phyloP scores from a whole-genome alignment of 169 alveolate species.

The Plasmodium billcollinsi region DNA sequence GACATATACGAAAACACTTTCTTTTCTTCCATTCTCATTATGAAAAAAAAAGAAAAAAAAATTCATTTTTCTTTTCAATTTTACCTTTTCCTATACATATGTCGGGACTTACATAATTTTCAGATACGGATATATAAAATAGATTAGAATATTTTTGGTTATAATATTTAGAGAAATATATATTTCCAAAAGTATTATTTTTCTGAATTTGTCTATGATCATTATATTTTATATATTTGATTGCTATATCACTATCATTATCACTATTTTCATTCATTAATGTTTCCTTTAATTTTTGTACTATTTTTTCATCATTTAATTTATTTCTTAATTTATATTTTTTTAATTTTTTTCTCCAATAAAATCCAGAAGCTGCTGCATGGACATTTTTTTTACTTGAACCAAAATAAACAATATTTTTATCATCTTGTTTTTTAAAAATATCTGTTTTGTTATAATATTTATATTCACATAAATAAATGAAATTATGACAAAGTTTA shows the following conservation, averaged over 20 bases:
- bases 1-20: background rate
- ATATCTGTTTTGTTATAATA: conserved; percentile 74
- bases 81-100: conserved; percentile 67
- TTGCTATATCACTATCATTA: conserved; percentile 70
- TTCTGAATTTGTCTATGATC: conserved; percentile 32
- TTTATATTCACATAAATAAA: conserved; percentile 66
- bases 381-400: conserved; percentile 50
- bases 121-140: conserved; percentile 60
- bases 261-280: conserved; percentile 59
- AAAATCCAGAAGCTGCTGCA: conserved; percentile 73
- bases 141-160: conserved; percentile 66
- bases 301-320: conserved; percentile 31
- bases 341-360: conserved; percentile 75
- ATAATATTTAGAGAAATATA: conserved; percentile 60
- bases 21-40: background rate
- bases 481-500: conserved; percentile 71
- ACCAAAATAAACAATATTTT: conserved; percentile 56
- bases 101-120: conserved; percentile 27
- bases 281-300: conserved; percentile 38
- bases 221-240: conserved; percentile 36
- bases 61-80: background rate
- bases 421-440: conserved; percentile 51
- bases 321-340: conserved; percentile 49
- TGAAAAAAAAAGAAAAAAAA: too few relatives aligned
- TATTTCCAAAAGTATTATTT: conserved; percentile 39